Percentiles rank a stretch among this genome's conserved stretches.
These are phyloP conservation scores for Verbascum thapsus DNA, from an alignment of 257 asterid genomes.

Conservation along the genomic window DNA sequence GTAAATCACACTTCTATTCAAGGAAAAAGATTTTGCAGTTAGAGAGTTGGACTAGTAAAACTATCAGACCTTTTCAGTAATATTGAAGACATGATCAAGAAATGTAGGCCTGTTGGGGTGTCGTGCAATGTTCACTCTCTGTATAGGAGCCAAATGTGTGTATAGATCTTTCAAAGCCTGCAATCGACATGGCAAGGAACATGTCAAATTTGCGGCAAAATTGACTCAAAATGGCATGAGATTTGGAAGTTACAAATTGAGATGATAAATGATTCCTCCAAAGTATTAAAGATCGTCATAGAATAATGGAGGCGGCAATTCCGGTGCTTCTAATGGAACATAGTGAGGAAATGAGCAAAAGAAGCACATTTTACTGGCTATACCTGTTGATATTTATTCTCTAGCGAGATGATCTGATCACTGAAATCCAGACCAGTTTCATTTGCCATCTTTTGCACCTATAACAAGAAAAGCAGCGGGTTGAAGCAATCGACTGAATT, in stretches of 20 bases:
- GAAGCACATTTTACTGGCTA: slow-evolving; percentile 24
- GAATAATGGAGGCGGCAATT: slow-evolving; percentile 10
- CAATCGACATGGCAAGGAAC: slow-evolving; percentile 30
- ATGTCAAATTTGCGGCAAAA: slow-evolving; percentile 13
- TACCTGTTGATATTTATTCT: slow-evolving; percentile 88
- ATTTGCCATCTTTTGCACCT: slow-evolving; percentile 92
- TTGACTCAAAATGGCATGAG: slow-evolving; percentile 6
- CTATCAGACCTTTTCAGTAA: slow-evolving; percentile 69
- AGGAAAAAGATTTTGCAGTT: slow-evolving; percentile 3
- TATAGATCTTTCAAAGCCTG: slow-evolving; percentile 87
- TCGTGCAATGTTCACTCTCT: slow-evolving; percentile 85
- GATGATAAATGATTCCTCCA: slow-evolving; percentile 19
- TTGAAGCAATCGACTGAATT: slow-evolving; percentile 18
- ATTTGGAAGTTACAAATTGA: slow-evolving; percentile 21
- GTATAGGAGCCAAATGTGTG: slow-evolving; percentile 82
- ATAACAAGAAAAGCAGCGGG: slow-evolving; percentile 27
- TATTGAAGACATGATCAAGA: slow-evolving; percentile 86
- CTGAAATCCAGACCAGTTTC: slow-evolving; percentile 92
- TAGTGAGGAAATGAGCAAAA: slow-evolving; percentile 13
- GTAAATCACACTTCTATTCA: background rate
- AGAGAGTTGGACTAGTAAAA: slow-evolving; percentile 30
- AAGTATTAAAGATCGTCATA: slow-evolving; percentile 10
- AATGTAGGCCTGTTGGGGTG: slow-evolving; percentile 93
- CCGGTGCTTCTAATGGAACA: slow-evolving; percentile 12
- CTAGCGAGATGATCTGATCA: slow-evolving; percentile 72